phyloP scores from a whole-genome alignment of 345 rosid genomes.

The Zanthoxylum bungeanum region DNA sequence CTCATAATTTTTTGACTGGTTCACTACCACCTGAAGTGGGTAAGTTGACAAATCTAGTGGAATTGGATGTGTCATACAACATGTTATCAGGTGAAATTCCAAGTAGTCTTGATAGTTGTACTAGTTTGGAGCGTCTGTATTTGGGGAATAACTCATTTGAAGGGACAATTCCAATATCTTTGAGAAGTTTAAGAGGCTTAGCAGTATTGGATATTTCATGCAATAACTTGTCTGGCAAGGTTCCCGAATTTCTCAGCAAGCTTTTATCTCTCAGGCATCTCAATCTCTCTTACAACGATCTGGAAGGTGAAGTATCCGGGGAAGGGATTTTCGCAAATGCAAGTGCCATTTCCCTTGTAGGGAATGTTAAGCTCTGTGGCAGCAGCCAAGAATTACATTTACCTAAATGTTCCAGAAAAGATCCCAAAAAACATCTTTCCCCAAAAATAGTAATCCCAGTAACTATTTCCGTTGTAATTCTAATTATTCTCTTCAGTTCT shows the following conservation, averaged over 20 bases:
- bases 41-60: not conserved
- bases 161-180: slow-evolving; percentile 16
- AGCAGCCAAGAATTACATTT: slow-evolving; percentile 6
- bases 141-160: slow-evolving; percentile 16
- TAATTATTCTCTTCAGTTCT: not conserved
- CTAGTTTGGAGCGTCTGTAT: not conserved
- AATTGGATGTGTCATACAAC: not conserved
- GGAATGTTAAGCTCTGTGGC: slow-evolving; percentile 25
- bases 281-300: slow-evolving; percentile 21
- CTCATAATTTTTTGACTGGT: slow-evolving; percentile 3
- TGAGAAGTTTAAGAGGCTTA: slow-evolving; percentile 10
- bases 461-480: not conserved
- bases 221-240: slow-evolving; percentile 18
- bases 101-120: not conserved
- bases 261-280: not conserved
- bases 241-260: slow-evolving; percentile 14
- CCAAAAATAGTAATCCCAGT: not conserved
- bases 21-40: not conserved
- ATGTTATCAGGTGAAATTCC: slow-evolving; percentile 6
- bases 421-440: not conserved
- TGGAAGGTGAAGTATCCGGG: slow-evolving; percentile 11
- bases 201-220: slow-evolving; percentile 13
- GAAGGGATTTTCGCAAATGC: slow-evolving; percentile 22
- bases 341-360: slow-evolving; percentile 14
- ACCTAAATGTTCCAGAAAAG: slow-evolving; percentile 13